Evolutionary conservation across 2,329 filamentous ascomycete species (phyloP).

Genomic region (Chaetomium globosum): DNA sequence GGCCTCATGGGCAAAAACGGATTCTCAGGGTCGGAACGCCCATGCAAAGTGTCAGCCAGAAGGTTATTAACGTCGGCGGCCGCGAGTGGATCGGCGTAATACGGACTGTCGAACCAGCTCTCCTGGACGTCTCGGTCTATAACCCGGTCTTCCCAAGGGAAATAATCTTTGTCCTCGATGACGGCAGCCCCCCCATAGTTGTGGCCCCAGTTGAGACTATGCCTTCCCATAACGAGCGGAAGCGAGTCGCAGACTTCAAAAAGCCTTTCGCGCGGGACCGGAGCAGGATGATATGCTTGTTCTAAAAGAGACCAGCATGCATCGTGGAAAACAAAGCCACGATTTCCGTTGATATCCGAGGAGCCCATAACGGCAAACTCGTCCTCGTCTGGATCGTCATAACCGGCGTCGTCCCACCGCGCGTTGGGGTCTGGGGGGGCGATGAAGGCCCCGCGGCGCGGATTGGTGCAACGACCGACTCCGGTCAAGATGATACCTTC

Average conservation of each 20-base stretch:
- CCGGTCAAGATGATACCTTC: conserved; percentile 1
- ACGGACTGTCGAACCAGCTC: background rate
- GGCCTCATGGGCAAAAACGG: background rate
- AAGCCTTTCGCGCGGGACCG: background rate
- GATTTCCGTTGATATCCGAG: background rate
- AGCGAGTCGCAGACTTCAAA: conserved; percentile 15
- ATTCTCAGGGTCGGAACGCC: background rate
- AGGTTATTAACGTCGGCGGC: background rate
- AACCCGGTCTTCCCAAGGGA: conserved; percentile 9
- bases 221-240: background rate
- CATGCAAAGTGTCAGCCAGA: background rate
- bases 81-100: conserved; percentile 1
- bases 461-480: conserved; percentile 1
- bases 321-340: conserved; percentile 12
- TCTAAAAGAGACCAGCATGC: conserved; percentile 10
- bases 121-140: background rate
- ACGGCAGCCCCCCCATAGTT: conserved; percentile 8
- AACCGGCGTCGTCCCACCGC: conserved; percentile 11
- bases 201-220: conserved; percentile 7
- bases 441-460: conserved; percentile 1
- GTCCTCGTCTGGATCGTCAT: background rate
- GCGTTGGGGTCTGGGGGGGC: conserved; percentile 8
- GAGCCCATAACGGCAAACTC: background rate
- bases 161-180: background rate
- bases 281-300: background rate